Conservation (phyloP, 169 alveolate species). For the Theileria sp. region DNA sequence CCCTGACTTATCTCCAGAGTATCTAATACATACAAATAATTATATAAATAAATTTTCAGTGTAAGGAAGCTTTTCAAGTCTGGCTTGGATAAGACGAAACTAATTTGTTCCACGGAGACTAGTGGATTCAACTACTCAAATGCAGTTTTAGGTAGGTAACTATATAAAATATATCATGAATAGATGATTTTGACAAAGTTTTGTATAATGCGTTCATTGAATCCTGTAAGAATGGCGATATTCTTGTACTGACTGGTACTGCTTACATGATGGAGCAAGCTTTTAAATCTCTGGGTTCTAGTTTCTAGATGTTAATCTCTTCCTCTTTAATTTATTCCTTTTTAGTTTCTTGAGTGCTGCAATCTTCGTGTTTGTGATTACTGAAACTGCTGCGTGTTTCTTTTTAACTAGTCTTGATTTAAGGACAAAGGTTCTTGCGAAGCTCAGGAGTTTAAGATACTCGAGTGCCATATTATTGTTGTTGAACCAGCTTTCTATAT, state of each 20-base stretch:
- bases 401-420: constrained; percentile 22
- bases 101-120: neutral
- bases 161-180: neutral
- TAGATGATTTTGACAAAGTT: constrained; percentile 50
- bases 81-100: constrained; percentile 5
- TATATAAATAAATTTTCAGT: neutral
- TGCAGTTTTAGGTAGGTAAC: neutral
- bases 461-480: constrained; percentile 11
- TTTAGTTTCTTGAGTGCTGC: constrained; percentile 17
- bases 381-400: neutral
- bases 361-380: constrained; percentile 5
- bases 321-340: neutral
- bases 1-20: neutral
- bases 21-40: neutral
- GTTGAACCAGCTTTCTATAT: constrained; percentile 33
- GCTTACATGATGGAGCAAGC: constrained; percentile 62
- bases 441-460: constrained; percentile 42
- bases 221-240: constrained; percentile 54
- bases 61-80: neutral
- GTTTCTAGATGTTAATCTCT: neutral
- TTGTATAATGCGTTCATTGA: constrained; percentile 64
- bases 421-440: constrained; percentile 47
- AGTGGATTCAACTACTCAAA: neutral
- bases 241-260: constrained; percentile 59
- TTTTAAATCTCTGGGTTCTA: constrained; percentile 25